These are phyloP conservation scores for Juglanconis oblonga DNA, from an alignment of 2,329 filamentous ascomycete species.

Conservation along the genomic window DNA sequence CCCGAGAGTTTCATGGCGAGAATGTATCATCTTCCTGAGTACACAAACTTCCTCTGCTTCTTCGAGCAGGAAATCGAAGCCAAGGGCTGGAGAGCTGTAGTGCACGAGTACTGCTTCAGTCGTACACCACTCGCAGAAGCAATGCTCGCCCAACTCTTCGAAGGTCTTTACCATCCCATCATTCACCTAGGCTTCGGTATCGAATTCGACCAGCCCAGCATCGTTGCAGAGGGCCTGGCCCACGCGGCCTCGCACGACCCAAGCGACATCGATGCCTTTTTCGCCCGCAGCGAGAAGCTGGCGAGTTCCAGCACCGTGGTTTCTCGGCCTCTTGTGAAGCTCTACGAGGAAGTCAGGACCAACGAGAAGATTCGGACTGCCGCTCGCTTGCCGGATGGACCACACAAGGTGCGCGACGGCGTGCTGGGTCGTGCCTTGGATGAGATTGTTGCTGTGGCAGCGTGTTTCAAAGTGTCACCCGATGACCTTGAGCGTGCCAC, in stretches of 20 bases:
- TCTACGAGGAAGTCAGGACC: conserved; percentile 24
- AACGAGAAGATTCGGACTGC: conserved; percentile 51
- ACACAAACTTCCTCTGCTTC: conserved; percentile 60
- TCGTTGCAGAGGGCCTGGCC: conserved; percentile 65
- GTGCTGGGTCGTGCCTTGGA: conserved; percentile 53
- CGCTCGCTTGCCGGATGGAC: conserved; percentile 30
- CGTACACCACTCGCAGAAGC: conserved; percentile 53
- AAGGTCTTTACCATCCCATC: conserved; percentile 62
- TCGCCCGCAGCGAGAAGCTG: conserved; percentile 27
- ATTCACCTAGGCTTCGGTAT: conserved; percentile 69
- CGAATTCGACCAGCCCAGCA: conserved; percentile 64
- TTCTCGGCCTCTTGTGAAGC: conserved; percentile 18
- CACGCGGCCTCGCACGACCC: conserved; percentile 56
- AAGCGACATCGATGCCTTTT: conserved; percentile 44
- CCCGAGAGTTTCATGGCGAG: background rate
- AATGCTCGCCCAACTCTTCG: conserved; percentile 47
- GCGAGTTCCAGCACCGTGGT: background rate
- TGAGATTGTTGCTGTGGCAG: conserved; percentile 54
- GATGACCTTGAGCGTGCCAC: conserved; percentile 33
- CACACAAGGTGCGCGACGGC: conserved; percentile 56
- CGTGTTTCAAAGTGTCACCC: conserved; percentile 41
- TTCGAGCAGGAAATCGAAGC: conserved; percentile 59
- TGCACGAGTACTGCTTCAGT: conserved; percentile 61
- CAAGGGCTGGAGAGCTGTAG: conserved; percentile 50
- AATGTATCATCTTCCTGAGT: conserved; percentile 29